Conservation (phyloP, 2,329 filamentous ascomycete species). For the Rhytidhysteron rufulum region DNA sequence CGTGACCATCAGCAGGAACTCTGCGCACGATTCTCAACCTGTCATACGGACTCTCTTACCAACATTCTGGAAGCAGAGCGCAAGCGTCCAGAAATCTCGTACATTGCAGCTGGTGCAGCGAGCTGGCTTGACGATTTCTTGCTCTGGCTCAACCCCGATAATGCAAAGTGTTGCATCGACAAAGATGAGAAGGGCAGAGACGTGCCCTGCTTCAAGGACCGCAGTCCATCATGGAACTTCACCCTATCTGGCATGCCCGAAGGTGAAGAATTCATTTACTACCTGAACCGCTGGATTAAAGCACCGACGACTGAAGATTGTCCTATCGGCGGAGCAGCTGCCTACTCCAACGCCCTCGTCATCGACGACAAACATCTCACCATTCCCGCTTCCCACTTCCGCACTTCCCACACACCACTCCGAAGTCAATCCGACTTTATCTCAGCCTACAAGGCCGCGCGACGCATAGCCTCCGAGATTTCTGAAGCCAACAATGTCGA, state of each 20-base stretch:
- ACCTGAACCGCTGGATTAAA: conserved; percentile 76
- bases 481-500: conserved; percentile 67
- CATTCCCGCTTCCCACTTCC: conserved; percentile 84
- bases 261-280: conserved; percentile 83
- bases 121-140: conserved; percentile 98
- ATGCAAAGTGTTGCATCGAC: conserved; percentile 68
- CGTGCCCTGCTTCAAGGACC: conserved; percentile 72
- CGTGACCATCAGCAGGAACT: conserved; percentile 76
- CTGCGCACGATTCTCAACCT: conserved; percentile 88
- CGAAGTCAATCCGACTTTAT: conserved; percentile 92
- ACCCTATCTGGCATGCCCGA: conserved; percentile 89
- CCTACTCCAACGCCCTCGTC: conserved; percentile 81
- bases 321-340: conserved; percentile 80
- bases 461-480: conserved; percentile 79
- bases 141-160: conserved; percentile 82
- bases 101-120: conserved; percentile 80
- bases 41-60: conserved; percentile 75
- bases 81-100: conserved; percentile 82
- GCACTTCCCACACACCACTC: conserved; percentile 82
- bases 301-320: conserved; percentile 79
- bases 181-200: conserved; percentile 38
- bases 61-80: conserved; percentile 93
- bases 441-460: conserved; percentile 79
- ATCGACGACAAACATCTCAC: conserved; percentile 64
- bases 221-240: conserved; percentile 81